phyloP scores from a whole-genome alignment of 257 asterid genomes.

The Oldenlandia corymbosa region DNA sequence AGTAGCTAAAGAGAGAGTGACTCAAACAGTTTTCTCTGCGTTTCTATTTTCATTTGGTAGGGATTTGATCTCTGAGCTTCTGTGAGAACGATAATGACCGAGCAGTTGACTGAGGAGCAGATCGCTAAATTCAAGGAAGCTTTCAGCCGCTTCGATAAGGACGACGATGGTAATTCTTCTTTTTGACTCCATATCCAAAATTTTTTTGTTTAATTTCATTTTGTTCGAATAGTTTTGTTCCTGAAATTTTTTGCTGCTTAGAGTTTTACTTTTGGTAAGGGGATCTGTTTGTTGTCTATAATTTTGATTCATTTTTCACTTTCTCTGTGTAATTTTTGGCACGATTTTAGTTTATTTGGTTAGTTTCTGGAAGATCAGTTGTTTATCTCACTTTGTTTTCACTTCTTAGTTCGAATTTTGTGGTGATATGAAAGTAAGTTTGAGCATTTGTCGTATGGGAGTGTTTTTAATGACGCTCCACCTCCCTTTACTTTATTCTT shows the following conservation, averaged over 20 bases:
- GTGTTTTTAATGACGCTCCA: neutral
- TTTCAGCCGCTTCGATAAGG: slow-evolving; percentile 38
- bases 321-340: too few relatives aligned
- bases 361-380: too few relatives aligned
- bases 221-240: too few relatives aligned
- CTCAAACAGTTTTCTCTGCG: neutral
- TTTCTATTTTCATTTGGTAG: neutral
- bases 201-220: neutral
- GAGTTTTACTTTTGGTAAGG: neutral
- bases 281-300: slow-evolving; percentile 10
- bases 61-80: neutral
- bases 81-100: slow-evolving; percentile 21
- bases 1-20: neutral
- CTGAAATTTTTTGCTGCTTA: too few relatives aligned
- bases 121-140: slow-evolving; percentile 41
- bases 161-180: slow-evolving; percentile 27
- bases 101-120: slow-evolving; percentile 36
- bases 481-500: neutral
- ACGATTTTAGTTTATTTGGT: too few relatives aligned
- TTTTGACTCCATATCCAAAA: neutral
- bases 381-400: neutral
- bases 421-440: neutral
- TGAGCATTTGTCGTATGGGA: neutral
- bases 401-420: too few relatives aligned
- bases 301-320: too few relatives aligned